Conservation (phyloP, 805 yeast genomes). For the Candida ulmi region DNA sequence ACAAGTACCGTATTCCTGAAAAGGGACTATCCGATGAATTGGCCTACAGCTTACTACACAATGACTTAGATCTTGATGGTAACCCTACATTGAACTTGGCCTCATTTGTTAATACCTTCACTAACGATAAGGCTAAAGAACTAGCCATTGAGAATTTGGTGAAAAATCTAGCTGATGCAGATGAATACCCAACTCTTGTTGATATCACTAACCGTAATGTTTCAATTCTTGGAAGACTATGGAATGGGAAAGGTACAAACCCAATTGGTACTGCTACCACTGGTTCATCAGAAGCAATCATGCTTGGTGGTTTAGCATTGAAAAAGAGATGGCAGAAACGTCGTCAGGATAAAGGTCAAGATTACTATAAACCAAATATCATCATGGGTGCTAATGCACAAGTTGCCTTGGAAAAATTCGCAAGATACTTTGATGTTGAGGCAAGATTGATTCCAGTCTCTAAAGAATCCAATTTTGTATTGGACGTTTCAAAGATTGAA, state of each 20-base stretch:
- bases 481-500: constrained; percentile 56
- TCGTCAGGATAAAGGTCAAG: constrained; percentile 54
- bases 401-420: constrained; percentile 91
- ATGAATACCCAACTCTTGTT: constrained; percentile 84
- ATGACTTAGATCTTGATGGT: constrained; percentile 79
- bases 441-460: constrained; percentile 67
- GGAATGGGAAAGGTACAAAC: constrained; percentile 59
- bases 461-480: constrained; percentile 52
- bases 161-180: constrained; percentile 88
- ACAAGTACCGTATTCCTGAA: constrained; percentile 55
- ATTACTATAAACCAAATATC: constrained; percentile 68
- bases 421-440: constrained; percentile 90
- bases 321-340: constrained; percentile 82
- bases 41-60: constrained; percentile 60
- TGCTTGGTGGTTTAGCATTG: constrained; percentile 90
- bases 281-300: constrained; percentile 90
- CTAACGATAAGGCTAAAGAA: constrained; percentile 46
- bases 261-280: constrained; percentile 89
- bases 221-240: constrained; percentile 68
- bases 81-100: constrained; percentile 81
- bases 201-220: constrained; percentile 80
- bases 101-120: constrained; percentile 76
- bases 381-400: constrained; percentile 91
- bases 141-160: constrained; percentile 67
- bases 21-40: constrained; percentile 45